Base-by-base conservation (phyloP, 345 rosid species). In the Lagerstroemia speciosa region DNA sequence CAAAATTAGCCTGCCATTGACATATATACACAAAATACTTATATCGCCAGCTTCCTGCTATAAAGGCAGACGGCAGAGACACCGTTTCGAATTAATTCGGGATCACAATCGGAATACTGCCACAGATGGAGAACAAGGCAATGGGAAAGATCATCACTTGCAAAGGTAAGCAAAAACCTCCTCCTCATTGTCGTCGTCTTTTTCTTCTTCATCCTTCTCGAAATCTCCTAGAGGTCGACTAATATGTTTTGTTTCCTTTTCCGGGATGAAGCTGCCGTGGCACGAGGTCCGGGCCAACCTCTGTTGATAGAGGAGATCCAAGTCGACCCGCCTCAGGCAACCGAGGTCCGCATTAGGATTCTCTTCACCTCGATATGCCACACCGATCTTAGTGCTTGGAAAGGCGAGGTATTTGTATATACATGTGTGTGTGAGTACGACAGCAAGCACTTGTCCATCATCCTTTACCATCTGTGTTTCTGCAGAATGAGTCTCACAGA, bases 341-440 rank as follows among this genome's bases (percentile, higher is more conserved):
- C 80, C 87, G 96, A 89, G 81, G 85, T 89, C 52, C 79, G 96
- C 10, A 66, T 89, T 63, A 79, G 76, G 70, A 75, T 87, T 62
- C 86, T 85, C 67, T 87, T 74, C 72, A 75, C 90, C 11, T 89
- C 90, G 9, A 64, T 89, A 41, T 89, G 96, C 61, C 96, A 89
- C 65, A 83, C 89, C 31, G 92, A 89, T 75, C 79, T 89, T 36
- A 81, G 81, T 52, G 78, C 78, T 67, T 89, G 85, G 92, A 72
- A 71, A 72, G 89, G 87, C 71, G 82, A 78, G 88, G 95, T 89
- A 69, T 43, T 6, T 65, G 33, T 19, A 31, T 52, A 29, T 26
- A 20, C 10, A 14, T 30, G 2, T 40, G 57, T 67, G 2, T 6
- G 14, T 41, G 46, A 8, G 10, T 9, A 41, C 8, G 1, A 41